Evolutionary conservation across 371 early-diverging fungal genomes (phyloP), one percentile per base, ranked within the genome.

Genomic region (Rhizopus delemar): DNA sequence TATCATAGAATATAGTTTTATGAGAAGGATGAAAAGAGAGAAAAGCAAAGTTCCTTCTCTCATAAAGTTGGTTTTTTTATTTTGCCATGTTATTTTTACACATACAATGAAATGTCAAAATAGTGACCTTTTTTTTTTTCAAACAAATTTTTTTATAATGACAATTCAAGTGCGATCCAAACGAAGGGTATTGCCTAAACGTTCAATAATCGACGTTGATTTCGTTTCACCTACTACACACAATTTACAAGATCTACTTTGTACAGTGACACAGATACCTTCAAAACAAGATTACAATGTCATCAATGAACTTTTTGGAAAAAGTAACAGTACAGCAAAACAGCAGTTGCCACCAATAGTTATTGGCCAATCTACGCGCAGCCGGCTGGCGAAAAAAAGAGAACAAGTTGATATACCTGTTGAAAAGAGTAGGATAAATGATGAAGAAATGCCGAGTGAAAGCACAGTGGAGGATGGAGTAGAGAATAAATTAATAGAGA

Each of bases 121-220:
- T 22, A 22, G 22, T 22, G 22, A 22, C 22, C 38, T 29, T 39
- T 53, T 41, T 53, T 41, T 39, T 53, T 39, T 53, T 53, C 38
- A 22, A 22, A 22, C 22, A 22, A 22, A 22, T 39, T 39, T 41
- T 39, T 43, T 43, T 43, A 5, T 43, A 43, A 43, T 11, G 39
- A 39, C 39, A 39, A 12, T 39, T 39, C 39, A 43, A 43, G 43
- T 43, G 4, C 43, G 43, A 5, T 43, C 43, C 5, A 43, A 43
- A 43, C 43, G 43, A 13, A 8, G 43, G n/a, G n/a, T 43, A 5
- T 43, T 43, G 15, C 43, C 43, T 13, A 43, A 43, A n/a, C 43
- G 43, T 13, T 43, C 43, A 13, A n/a, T 43, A 5, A 15, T 43
- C 5, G 43, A 43, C n/a, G 43, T 43, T 43, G 43, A 43, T 11